Percentiles rank a stretch among this genome's conserved stretches.
phyloP scores from a whole-genome alignment of 2,329 filamentous ascomycete species.

The Phyllachora maydis region DNA sequence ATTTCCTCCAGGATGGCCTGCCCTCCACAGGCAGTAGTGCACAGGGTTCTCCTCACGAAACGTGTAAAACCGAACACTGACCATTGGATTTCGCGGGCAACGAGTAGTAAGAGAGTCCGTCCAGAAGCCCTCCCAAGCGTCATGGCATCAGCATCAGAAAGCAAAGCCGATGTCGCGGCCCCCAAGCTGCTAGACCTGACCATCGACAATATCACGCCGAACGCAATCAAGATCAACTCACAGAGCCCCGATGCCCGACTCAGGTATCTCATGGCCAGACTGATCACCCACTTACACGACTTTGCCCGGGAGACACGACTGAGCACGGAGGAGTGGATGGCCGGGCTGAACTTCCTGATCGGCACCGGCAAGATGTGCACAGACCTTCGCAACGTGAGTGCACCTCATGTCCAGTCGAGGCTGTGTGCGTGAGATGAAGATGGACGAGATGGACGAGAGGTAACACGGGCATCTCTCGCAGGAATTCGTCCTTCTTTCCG shows the following conservation, averaged over 20 bases:
- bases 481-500: constrained; percentile 69
- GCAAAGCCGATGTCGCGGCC: constrained; percentile 3
- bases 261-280: constrained; percentile 50
- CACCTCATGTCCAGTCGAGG: not conserved
- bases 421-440: not conserved
- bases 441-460: not conserved
- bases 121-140: not conserved
- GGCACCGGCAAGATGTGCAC: constrained; percentile 52
- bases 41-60: no score
- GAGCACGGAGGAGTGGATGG: constrained; percentile 62
- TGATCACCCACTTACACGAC: constrained; percentile 63
- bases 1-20: no score
- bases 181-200: constrained; percentile 34
- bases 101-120: no score
- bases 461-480: constrained; percentile 8
- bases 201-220: constrained; percentile 63
- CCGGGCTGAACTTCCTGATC: constrained; percentile 50
- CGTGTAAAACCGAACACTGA: no score
- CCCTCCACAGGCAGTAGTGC: no score
- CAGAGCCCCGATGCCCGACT: constrained; percentile 42
- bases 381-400: constrained; percentile 46
- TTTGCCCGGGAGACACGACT: constrained; percentile 63
- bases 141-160: not conserved
- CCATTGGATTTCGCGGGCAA: no score
- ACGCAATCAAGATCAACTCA: constrained; percentile 56